A percentile compares a stretch with the other conserved stretches of the same genome.
These are phyloP conservation scores for Cytospora schulzeri DNA, from an alignment of 2,329 filamentous ascomycete genomes.

Conservation along the genomic window DNA sequence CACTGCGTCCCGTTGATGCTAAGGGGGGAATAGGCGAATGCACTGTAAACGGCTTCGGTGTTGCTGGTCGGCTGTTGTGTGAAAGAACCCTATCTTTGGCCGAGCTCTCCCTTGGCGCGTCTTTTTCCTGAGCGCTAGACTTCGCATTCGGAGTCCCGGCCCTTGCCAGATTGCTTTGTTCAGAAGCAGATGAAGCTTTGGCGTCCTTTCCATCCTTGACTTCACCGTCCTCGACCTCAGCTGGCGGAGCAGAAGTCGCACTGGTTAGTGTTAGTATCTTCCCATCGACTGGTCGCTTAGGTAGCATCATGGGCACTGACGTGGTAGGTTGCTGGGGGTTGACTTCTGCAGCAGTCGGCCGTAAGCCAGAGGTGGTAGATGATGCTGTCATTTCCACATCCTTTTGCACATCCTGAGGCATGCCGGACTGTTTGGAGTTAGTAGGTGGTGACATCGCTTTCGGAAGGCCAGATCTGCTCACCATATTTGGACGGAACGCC, in stretches of 20 bases:
- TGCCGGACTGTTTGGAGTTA: conserved; percentile 46
- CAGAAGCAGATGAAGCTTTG: conserved; percentile 32
- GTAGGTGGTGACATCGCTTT: conserved; percentile 30
- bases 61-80: conserved; percentile 31
- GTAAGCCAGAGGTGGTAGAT: conserved; percentile 46
- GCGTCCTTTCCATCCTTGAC: conserved; percentile 61
- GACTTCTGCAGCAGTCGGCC: conserved; percentile 65
- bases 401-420: conserved; percentile 42
- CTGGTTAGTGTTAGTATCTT: conserved; percentile 31
- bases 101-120: conserved; percentile 32
- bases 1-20: conserved; percentile 17
- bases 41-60: conserved; percentile 21
- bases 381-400: conserved; percentile 39
- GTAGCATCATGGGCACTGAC: conserved; percentile 29
- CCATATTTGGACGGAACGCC: conserved; percentile 68
- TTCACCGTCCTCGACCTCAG: conserved; percentile 72
- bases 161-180: conserved; percentile 25
- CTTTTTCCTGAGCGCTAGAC: conserved; percentile 29
- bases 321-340: conserved; percentile 51
- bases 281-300: conserved; percentile 29
- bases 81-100: conserved; percentile 37
- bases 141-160: conserved; percentile 26
- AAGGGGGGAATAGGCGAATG: conserved; percentile 1
- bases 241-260: conserved; percentile 31
- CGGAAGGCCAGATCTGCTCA: conserved; percentile 42